Base-by-base conservation (phyloP, 1,284 basidiomycete species). In the Rugosomyces carneus region DNA sequence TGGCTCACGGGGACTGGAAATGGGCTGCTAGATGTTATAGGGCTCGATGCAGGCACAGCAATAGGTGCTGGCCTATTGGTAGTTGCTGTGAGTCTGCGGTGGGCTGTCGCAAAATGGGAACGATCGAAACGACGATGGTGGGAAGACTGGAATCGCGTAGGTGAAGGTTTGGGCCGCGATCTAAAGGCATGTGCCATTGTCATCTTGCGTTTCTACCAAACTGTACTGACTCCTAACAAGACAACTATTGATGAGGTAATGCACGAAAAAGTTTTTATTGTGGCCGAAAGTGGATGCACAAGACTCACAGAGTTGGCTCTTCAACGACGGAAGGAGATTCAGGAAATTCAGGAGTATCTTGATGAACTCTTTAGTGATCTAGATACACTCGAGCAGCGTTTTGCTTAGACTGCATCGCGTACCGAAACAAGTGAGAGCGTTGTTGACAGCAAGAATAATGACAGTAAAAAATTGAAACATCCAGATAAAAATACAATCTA, bases 101-200 rank as follows among this genome's bases (percentile, higher is more conserved):
- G 84, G 76, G 81, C 80, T 5, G 73, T 87, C 15, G 76, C 76
- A 2, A 68, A 70, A 48, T 93, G 89, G 88, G 81, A 83, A 43
- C 75, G 69, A 52, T 81, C 81, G 2, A 85, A 89, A 62, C 69
- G 60, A 44, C 67, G 64, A 40, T 93, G 89, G 82, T 80, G 80
- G 79, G 72, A 72, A 43, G 86, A 91, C 61, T 89, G 82, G 73
- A 60, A 62, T 24, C 70, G 91, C 36, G 74, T 91, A 2, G 78
- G 78, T 3, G 71, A 78, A 42, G 86, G 89, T 7, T 65, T 90
- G 41, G 75, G 78, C 51, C 73, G 84, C 40, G 90, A 93, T 67
- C 62, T 92, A 13, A 70, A 75, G 67, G 88, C 85, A 56, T 40
- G 73, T 63, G 5, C 3, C 35, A 2, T 37, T 10, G 7, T n/a